Evolutionary conservation across 2,329 filamentous ascomycete genomes (phyloP), one percentile per base, ranked within the genome.

Genomic region (Thelonectria discophora): DNA sequence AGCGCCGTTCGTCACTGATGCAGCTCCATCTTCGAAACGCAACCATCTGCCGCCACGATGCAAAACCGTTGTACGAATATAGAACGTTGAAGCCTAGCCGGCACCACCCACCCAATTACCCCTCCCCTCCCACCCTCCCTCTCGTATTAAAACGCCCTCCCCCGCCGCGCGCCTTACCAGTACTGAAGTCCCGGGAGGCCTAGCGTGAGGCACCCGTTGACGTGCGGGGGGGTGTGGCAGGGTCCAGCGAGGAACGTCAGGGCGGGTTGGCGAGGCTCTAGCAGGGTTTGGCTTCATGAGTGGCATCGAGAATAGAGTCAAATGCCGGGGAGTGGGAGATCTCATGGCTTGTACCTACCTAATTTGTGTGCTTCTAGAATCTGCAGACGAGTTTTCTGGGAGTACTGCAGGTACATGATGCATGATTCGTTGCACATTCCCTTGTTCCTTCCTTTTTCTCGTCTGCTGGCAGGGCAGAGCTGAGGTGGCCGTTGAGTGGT

Each of bases 161-260:
- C 8, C 27, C 27, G 27, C 27, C 27, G 4, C 12, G 5, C 27
- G 24, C 46, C 46, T 18, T 46, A 46, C 46, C 46, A 24, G 46
- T 15, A 30, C 46, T 48, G 11, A 21, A 6, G 7, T 21, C 37
- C 46, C 37, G n/a, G 54, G 7, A 27, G n/a, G 37, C 21, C 17
- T 55, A 55, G 53, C 21, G 54, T 34, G 45, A 56, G 54, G 54
- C 54, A 47, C 40, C 30, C 32, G 34, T 37, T 34, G 13, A 34
- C 15, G 17, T 32, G 45, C 32, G 32, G 43, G 45, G 45, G 20
- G 53, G 32, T 21, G 30, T 18, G 3, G 18, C 43, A 24, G 43
- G 43, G 2, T 8, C 34, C 6, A 9, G 11, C 34, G 4, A 4
- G 34, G 34, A 37, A 34, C 13, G 5, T 34, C 32, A 34, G 13